Evolutionary conservation across 2,329 filamentous ascomycete genomes (phyloP).

Genomic region (Trichoderma sp.): DNA sequence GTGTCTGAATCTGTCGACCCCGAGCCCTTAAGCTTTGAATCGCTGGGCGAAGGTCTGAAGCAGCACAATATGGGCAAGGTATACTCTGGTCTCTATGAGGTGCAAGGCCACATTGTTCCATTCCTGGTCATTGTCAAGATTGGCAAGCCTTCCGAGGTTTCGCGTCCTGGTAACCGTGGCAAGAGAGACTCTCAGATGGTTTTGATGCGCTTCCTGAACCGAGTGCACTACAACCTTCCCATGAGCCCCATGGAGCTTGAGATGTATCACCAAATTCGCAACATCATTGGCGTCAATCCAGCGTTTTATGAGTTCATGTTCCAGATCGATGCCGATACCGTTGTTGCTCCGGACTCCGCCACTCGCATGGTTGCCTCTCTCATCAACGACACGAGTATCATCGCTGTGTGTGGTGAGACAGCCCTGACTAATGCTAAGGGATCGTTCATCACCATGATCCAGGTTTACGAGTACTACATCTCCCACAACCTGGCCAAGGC

Average conservation of each 20-base stretch:
- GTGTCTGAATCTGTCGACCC: constrained; percentile 93
- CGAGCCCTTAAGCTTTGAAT: constrained; percentile 94
- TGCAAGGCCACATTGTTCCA: constrained; percentile 96
- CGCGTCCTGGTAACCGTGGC: constrained; percentile 93
- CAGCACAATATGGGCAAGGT: constrained; percentile 99
- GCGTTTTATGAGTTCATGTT: constrained; percentile 97
- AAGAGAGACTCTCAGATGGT: constrained; percentile 99
- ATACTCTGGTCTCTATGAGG: constrained; percentile 96
- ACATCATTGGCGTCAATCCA: constrained; percentile 98
- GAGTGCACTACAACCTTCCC: constrained; percentile 93
- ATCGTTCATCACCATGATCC: constrained; percentile 97
- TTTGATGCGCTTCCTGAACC: constrained; percentile 98
- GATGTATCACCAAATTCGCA: constrained; percentile 98
- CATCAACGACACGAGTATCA: constrained; percentile 88
- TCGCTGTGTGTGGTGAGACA: constrained; percentile 93
- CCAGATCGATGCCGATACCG: constrained; percentile 96
- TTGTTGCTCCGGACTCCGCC: constrained; percentile 85
- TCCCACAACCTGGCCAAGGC: constrained; percentile 97
- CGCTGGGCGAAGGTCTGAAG: constrained; percentile 90
- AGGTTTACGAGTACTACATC: constrained; percentile 99
- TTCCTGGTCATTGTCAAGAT: constrained; percentile 97
- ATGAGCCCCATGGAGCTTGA: constrained; percentile 98
- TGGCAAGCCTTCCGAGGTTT: constrained; percentile 95
- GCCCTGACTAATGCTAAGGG: constrained; percentile 89
- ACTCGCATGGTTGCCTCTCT: constrained; percentile 92